Evolutionary conservation across 2,329 filamentous ascomycete genomes (phyloP).

Genomic region (Aureobasidium sp.): DNA sequence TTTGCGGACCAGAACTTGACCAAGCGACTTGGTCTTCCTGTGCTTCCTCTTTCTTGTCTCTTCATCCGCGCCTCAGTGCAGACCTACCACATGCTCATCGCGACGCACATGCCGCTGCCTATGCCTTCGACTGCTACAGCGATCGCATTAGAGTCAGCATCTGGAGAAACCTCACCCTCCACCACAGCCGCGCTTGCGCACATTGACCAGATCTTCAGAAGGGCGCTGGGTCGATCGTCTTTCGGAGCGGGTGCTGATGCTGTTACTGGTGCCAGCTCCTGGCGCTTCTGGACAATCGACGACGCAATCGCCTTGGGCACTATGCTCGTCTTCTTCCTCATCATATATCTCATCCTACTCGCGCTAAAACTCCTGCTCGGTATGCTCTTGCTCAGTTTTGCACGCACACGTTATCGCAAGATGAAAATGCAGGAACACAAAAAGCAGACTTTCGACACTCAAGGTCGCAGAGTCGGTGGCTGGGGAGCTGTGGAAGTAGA

Average conservation of each 20-base stretch:
- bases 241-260: slow-evolving; percentile 43
- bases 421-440: slow-evolving; percentile 63
- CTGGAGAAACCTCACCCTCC: slow-evolving; percentile 49
- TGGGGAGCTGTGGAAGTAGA: slow-evolving; percentile 82
- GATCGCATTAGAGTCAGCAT: slow-evolving; percentile 41
- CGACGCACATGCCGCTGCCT: slow-evolving; percentile 71
- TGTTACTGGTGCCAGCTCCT: slow-evolving; percentile 24
- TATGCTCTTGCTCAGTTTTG: slow-evolving; percentile 74
- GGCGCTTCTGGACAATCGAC: slow-evolving; percentile 53
- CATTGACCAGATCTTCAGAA: slow-evolving; percentile 67
- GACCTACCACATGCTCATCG: slow-evolving; percentile 96
- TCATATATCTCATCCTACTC: slow-evolving; percentile 74
- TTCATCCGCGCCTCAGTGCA: slow-evolving; percentile 93
- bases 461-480: slow-evolving; percentile 67
- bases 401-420: slow-evolving; percentile 65
- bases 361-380: slow-evolving; percentile 69
- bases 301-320: slow-evolving; percentile 66
- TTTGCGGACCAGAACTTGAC: slow-evolving; percentile 87
- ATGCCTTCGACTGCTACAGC: slow-evolving; percentile 40
- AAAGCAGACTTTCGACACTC: slow-evolving; percentile 47
- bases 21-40: slow-evolving; percentile 77
- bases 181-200: slow-evolving; percentile 70
- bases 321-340: slow-evolving; percentile 79
- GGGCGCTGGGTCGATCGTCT: slow-evolving; percentile 64
- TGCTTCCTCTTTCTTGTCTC: slow-evolving; percentile 85